Base-by-base conservation (phyloP, 345 rosid species). In the Citropsis articulata region DNA sequence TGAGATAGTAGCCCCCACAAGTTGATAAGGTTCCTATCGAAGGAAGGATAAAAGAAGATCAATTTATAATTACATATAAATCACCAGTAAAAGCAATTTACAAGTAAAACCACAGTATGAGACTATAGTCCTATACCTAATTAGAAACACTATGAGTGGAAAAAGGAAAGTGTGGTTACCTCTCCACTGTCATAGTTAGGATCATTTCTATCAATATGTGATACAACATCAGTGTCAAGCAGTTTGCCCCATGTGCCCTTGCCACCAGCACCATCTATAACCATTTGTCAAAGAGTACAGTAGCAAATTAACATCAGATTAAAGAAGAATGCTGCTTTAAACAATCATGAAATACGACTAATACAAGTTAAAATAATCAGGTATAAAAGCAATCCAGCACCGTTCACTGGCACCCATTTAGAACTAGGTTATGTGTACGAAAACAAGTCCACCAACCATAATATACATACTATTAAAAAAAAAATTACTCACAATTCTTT, bases 161-260 rank as follows among this genome's bases (percentile, higher is more conserved):
- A 30, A 77, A 75, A 59, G 7, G 55, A 6, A 38, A 68, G 13
- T 27, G 61, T 68, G 80, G 81, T 73, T 87, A 96, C 99, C 98
- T 97, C 99, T 80, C 98, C 99, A 78, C 99, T 94, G 77, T 97
- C 99, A 77, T 97, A 97, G 83, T 94, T 94, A 55, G 99, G 99
- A 86, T 97, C 99, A 79, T 91, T 97, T 48, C 90, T 85, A 83
- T 97, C 99, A 59, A 93, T 84, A 70, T 68, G 91, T 63, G 82
- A 81, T 68, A 88, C 98, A 70, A 81, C 87, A 72, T 88, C 98
- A 9, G 94, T 91, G 78, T 97, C 99, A 38, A 97, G 93, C 72
- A 97, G 91, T 84, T 93, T 97, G 18, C 99, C 99, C 98, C 98
- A 94, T 12, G 98, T 91, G 56, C 98, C 98, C 85, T 92, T 94